phyloP scores from a whole-genome alignment of 768 basidiomycete species.

The Lactifluus echinatus region DNA sequence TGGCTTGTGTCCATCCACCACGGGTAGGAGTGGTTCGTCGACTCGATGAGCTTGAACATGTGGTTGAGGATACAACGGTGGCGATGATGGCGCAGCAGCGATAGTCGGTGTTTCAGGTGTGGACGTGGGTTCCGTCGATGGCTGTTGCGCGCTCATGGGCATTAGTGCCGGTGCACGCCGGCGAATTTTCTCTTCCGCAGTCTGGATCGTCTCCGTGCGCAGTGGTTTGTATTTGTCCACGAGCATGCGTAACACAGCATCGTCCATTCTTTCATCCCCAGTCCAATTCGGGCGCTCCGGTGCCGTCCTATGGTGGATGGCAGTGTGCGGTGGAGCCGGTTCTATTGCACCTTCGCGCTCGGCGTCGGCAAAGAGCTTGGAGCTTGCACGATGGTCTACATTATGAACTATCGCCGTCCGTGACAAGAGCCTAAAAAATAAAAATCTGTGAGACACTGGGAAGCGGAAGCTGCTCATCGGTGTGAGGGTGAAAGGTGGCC shows the following conservation, averaged over 20 bases:
- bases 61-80: background rate
- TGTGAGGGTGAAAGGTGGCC: too few relatives aligned
- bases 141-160: conserved; percentile 25
- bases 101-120: background rate
- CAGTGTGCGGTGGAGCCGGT: conserved; percentile 7
- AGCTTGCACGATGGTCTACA: conserved; percentile 34
- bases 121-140: conserved; percentile 14
- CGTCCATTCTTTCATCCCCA: conserved; percentile 62
- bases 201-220: conserved; percentile 46
- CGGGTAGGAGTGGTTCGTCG: conserved; percentile 44
- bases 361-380: conserved; percentile 62
- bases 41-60: conserved; percentile 23
- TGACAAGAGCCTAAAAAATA: background rate
- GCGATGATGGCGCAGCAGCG: background rate
- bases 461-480: too few relatives aligned
- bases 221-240: conserved; percentile 82
- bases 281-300: conserved; percentile 59
- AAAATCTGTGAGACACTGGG: background rate
- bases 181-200: conserved; percentile 61
- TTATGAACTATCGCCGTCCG: background rate
- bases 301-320: conserved; percentile 29
- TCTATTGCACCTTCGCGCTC: conserved; percentile 34
- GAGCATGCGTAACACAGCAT: conserved; percentile 75
- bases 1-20: conserved; percentile 49
- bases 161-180: conserved; percentile 37